These are phyloP conservation scores for Plenodomus lindquistii DNA, from an alignment of 2,329 filamentous ascomycete genomes.

Conservation along the genomic window DNA sequence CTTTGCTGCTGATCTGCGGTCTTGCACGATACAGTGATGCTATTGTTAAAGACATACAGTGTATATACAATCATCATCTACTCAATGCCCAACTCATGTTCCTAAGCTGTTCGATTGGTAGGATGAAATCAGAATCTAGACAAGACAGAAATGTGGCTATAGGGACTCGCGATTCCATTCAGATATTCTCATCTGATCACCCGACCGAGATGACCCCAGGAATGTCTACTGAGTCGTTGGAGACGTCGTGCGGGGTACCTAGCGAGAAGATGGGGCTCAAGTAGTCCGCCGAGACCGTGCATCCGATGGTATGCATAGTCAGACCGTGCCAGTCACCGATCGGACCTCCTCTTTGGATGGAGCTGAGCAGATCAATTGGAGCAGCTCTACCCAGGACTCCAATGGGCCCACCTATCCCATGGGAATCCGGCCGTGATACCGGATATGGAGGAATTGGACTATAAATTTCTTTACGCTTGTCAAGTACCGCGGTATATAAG, in stretches of 20 bases:
- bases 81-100: too few relatives aligned
- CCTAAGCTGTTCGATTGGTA: too few relatives aligned
- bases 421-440: neutral
- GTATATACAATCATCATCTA: too few relatives aligned
- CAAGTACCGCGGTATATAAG: neutral
- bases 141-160: neutral
- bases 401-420: neutral
- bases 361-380: neutral
- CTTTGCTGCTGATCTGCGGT: neutral
- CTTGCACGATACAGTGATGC: neutral
- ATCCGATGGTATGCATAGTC: neutral
- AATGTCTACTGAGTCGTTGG: neutral
- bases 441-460: neutral
- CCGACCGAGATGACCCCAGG: neutral
- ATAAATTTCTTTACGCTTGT: neutral
- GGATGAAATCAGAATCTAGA: neutral
- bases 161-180: neutral
- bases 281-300: neutral
- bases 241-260: neutral
- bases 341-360: neutral
- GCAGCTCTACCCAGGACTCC: neutral
- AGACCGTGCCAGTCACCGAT: neutral
- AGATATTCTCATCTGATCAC: neutral
- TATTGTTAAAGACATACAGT: too few relatives aligned
- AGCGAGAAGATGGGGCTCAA: neutral